Evolutionary conservation across 129 eudicot genomes (phyloP).

Genomic region (Silybum marianum): DNA sequence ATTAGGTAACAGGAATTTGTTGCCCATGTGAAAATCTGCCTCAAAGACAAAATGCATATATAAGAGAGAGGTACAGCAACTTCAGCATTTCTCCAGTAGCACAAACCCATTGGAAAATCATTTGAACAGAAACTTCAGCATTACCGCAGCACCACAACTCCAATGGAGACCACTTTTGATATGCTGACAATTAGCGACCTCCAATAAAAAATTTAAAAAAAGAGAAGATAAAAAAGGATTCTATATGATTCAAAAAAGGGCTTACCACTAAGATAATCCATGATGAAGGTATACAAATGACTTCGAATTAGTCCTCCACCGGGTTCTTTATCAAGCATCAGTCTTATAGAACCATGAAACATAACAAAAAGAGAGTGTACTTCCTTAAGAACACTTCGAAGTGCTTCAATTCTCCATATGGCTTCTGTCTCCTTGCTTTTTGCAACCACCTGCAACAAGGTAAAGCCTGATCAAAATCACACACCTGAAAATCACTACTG

Average conservation of each 20-base stretch:
- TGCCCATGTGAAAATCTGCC: slow-evolving; percentile 80
- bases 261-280: slow-evolving; percentile 87
- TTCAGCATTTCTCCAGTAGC: slow-evolving; percentile 53
- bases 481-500: background rate
- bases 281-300: slow-evolving; percentile 72
- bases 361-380: slow-evolving; percentile 84
- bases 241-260: slow-evolving; percentile 13
- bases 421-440: slow-evolving; percentile 84
- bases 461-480: slow-evolving; percentile 12
- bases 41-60: slow-evolving; percentile 53
- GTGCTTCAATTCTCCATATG: slow-evolving; percentile 77
- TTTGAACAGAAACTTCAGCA: slow-evolving; percentile 66
- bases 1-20: slow-evolving; percentile 76
- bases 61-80: slow-evolving; percentile 50
- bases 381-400: slow-evolving; percentile 81
- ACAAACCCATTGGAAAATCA: slow-evolving; percentile 42
- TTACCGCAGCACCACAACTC: slow-evolving; percentile 92
- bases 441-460: slow-evolving; percentile 63
- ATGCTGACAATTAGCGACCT: slow-evolving; percentile 90
- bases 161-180: slow-evolving; percentile 70
- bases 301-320: slow-evolving; percentile 70
- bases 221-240: slow-evolving; percentile 21
- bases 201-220: slow-evolving; percentile 46
- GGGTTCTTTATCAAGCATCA: slow-evolving; percentile 84
- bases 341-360: slow-evolving; percentile 86